phyloP scores from a whole-genome alignment of 2,329 filamentous ascomycete species.

The Penicillium sp. region DNA sequence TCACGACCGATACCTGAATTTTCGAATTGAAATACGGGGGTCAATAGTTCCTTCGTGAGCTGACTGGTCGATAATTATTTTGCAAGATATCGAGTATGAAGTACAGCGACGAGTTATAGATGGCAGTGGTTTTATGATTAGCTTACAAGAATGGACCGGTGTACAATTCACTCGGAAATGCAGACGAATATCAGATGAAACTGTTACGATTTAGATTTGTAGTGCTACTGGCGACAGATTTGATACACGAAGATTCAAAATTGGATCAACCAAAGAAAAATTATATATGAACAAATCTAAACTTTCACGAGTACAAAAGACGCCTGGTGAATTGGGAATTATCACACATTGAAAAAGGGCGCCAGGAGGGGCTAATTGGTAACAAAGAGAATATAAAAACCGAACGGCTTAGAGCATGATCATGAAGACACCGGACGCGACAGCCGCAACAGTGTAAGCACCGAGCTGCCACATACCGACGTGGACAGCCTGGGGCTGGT shows the following conservation, averaged over 20 bases:
- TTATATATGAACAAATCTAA: slow-evolving; percentile 5
- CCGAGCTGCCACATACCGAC: slow-evolving; percentile 48
- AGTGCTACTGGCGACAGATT: not conserved
- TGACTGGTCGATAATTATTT: no score
- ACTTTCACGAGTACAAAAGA: not conserved
- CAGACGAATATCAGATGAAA: no score
- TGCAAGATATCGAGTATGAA: no score
- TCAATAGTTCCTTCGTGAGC: no score
- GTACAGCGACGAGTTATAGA: no score
- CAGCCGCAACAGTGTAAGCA: slow-evolving; percentile 48
- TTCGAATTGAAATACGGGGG: no score
- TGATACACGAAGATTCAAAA: not conserved
- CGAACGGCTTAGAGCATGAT: slow-evolving; percentile 47
- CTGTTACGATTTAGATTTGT: no score
- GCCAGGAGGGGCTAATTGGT: not conserved
- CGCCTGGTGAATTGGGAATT: not conserved
- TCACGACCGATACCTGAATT: no score
- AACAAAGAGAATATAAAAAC: slow-evolving; percentile 2
- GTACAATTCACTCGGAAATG: no score
- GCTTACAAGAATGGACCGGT: no score
- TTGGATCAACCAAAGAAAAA: slow-evolving; percentile 5
- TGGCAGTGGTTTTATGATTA: no score
- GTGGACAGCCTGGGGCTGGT: slow-evolving; percentile 40
- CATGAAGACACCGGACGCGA: slow-evolving; percentile 52
- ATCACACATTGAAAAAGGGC: not conserved